Evolutionary conservation across 345 rosid species (phyloP).

Genomic region (Syzygium aqueum): DNA sequence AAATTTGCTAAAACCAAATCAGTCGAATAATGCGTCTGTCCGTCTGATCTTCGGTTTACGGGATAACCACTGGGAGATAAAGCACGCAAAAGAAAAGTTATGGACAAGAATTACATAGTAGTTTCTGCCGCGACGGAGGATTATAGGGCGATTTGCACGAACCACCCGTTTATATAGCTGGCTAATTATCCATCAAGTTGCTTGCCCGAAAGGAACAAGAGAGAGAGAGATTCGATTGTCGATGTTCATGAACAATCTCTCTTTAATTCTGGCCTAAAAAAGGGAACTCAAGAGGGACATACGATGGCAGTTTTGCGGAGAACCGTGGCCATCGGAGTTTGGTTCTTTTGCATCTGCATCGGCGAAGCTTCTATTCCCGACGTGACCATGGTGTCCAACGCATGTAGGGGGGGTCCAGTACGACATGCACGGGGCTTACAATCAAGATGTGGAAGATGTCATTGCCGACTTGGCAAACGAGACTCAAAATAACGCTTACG

Average conservation of each 20-base stretch:
- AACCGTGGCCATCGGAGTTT: rapidly evolving
- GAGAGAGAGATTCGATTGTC: background rate
- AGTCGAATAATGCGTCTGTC: no score
- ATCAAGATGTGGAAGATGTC: no score
- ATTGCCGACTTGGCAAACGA: background rate
- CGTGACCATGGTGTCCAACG: background rate
- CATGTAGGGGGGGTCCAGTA: background rate
- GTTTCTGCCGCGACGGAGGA: background rate
- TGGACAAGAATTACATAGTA: background rate
- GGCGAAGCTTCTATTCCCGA: background rate
- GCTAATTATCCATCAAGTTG: background rate
- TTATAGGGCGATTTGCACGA: no score
- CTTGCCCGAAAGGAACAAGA: background rate
- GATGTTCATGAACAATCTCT: background rate
- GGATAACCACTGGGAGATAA: no score
- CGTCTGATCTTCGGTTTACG: no score
- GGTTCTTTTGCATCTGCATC: background rate
- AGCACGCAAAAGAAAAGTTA: background rate
- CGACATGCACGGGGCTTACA: background rate
- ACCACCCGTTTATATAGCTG: background rate
- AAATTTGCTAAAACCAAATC: no score
- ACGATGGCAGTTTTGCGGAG: background rate
- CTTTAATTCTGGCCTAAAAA: background rate
- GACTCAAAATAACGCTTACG: rapidly evolving
- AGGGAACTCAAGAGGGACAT: background rate